A percentile compares a stretch with the other conserved stretches of the same genome.
Evolutionary conservation across 2,329 filamentous ascomycete species (phyloP).

Genomic region (Akanthomyces muscarius): DNA sequence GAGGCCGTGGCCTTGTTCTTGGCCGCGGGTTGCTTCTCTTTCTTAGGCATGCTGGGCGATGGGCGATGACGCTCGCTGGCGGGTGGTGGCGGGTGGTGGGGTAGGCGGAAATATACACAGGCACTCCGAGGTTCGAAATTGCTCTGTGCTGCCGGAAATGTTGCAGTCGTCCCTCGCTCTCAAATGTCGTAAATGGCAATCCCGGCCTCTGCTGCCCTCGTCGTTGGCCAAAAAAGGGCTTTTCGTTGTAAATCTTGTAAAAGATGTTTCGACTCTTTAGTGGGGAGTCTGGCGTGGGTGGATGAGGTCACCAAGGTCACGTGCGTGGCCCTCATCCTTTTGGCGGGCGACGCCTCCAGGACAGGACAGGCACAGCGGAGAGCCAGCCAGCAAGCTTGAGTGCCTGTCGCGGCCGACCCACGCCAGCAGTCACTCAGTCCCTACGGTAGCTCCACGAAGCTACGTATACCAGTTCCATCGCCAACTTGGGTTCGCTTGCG

Average conservation of each 20-base stretch:
- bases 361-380: not conserved
- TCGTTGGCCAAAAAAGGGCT: conserved; percentile 5
- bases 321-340: conserved; percentile 20
- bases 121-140: not conserved
- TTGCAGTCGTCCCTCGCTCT: not conserved
- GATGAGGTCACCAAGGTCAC: conserved; percentile 27
- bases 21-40: conserved; percentile 44
- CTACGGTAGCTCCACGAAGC: conserved; percentile 13
- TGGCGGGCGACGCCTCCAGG: not conserved
- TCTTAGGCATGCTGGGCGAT: conserved; percentile 65
- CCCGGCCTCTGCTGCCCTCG: conserved; percentile 5
- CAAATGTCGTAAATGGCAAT: not conserved
- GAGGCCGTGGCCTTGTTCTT: conserved; percentile 50
- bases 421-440: conserved; percentile 6
- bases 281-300: conserved; percentile 22
- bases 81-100: conserved; percentile 8
- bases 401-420: conserved; percentile 10
- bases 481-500: not conserved
- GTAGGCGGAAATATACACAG: conserved; percentile 4
- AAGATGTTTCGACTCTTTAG: conserved; percentile 22
- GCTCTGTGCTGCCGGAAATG: not conserved
- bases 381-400: not conserved
- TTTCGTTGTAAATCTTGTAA: conserved; percentile 18
- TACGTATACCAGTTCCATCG: conserved; percentile 20
- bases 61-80: conserved; percentile 5